Evolutionary conservation across 1,139 yeast species (phyloP), one percentile per base, ranked within the genome.

Genomic region (Blastobotrys apis): DNA sequence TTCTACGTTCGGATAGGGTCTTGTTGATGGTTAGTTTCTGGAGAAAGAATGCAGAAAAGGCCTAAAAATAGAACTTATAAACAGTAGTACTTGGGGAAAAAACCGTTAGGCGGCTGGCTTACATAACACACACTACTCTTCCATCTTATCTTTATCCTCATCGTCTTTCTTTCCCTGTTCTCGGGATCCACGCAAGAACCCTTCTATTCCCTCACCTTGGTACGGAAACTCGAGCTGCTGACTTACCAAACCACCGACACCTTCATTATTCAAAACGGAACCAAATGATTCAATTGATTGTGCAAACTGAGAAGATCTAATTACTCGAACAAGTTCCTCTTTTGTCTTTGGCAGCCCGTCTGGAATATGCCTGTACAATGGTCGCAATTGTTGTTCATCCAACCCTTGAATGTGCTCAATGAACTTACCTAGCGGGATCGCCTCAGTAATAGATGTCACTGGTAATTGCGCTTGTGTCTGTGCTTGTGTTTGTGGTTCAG

Each of bases 171-270:
- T 70, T 2, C 48, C 47, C 20, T 47, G 45, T 36, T 51, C 50
- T 48, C 80, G 64, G n/a, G 74, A 64, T 2, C 80, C 80, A 31
- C 64, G 57, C 47, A 81, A 62, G 50, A 78, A 78, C 12, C 74
- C 74, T 41, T 68, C 75, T 19, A 80, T 65, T 0, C 85, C 85
- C 56, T 80, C 84, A 3, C 84, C 84, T 19, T 63, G 49, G 53
- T 80, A 80, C 5, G 69, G 72, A 53, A 69, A 69, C 25, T 74
- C 75, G 44, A 80, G 67, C 39, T 77, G 72, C 46, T 68, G 72
- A 4, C 84, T 69, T 41, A 81, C 69, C 30, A 78, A 57, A 45
- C 64, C 69, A 2, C 83, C 83, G 4, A 79, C 75, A 1, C 80
- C 81, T 13, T 64, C 63, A 45, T 79, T 63, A 21, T 59, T 55